phyloP scores from a whole-genome alignment of 2,329 filamentous ascomycete genomes.

The Colletotrichum tropicale region DNA sequence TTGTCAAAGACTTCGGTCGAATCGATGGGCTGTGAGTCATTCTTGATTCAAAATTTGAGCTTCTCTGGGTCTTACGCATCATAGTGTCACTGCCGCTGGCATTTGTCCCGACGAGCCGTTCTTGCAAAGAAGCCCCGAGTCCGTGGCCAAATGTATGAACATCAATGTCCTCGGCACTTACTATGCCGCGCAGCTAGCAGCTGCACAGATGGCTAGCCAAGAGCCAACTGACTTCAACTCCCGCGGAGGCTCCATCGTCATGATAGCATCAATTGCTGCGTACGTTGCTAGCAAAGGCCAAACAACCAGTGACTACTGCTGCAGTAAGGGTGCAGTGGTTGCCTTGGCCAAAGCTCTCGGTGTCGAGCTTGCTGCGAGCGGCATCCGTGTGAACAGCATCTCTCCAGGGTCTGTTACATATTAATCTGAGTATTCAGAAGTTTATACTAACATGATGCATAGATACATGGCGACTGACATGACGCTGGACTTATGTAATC shows the following conservation, averaged over 20 bases:
- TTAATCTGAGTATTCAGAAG: background rate
- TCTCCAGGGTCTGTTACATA: constrained; percentile 32
- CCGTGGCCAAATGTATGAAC: constrained; percentile 27
- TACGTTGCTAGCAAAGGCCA: constrained; percentile 33
- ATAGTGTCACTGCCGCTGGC: constrained; percentile 30
- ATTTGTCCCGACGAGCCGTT: constrained; percentile 32
- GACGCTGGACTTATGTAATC: constrained; percentile 32
- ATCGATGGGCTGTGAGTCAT: constrained; percentile 24
- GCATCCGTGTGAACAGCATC: constrained; percentile 35
- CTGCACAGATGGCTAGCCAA: constrained; percentile 37
- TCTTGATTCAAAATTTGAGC: background rate
- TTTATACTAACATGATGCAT: background rate
- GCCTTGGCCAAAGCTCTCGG: constrained; percentile 44
- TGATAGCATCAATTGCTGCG: constrained; percentile 37
- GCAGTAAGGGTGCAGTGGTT: constrained; percentile 50
- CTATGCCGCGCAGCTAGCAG: constrained; percentile 37
- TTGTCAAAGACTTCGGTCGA: constrained; percentile 22
- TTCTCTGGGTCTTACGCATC: background rate
- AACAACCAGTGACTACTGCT: constrained; percentile 42
- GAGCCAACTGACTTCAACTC: constrained; percentile 24
- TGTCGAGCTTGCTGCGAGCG: constrained; percentile 26
- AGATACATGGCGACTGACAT: constrained; percentile 38
- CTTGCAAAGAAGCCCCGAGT: constrained; percentile 26
- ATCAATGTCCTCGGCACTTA: constrained; percentile 36
- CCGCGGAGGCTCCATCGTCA: constrained; percentile 32